Base-by-base conservation (phyloP, 306 rosid species). In the Delonix regia region DNA sequence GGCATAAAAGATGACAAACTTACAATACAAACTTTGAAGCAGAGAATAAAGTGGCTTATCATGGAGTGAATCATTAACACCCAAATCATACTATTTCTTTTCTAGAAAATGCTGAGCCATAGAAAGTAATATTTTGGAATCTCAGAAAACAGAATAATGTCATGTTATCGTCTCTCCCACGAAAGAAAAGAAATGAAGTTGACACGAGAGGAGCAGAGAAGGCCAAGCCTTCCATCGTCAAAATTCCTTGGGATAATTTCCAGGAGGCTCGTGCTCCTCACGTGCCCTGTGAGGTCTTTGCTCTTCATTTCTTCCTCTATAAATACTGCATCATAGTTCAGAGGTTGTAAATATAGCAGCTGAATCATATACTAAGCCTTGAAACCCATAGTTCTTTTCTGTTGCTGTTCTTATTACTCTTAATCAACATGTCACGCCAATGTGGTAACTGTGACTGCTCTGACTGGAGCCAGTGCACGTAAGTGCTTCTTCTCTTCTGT, bases 371-470 rank as follows among this genome's bases (percentile, higher is more conserved):
- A 60, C 42, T 48, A 22, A 47, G 42, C 83, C 53, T 27, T 39
- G 9, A n/a, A 34, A 41, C 19, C 22, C 7, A 9, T 42, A 8
- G 16, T 45, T 45, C 61, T 7, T 34, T n/a, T 18, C 68, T 59
- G n/a, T 15, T 19, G 4, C 7, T 19, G 5, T 63, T 36, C 6
- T 55, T 4, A 38, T 33, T 30, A 22, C 2, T 33, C 74, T 22
- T 16, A 57, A 51, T 34, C 80, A 84, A 30, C 82, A 90, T 90
- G 94, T 82, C 94, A 2, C 79, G 36, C 81, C 75, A 27, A 73
- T 88, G 94, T 33, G 74, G 68, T 71, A 44, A 14, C 92, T 88
- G 92, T 36, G 79, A 69, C 89, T 90, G 92, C 67, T 4, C 85
- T 78, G 90, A 84, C 87, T 21, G 21, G 64, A 73, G 75, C 85